Percentiles rank a stretch among this genome's conserved stretches.
Evolutionary conservation across 139 green algal genomes (phyloP).

Genomic region (Spirogloea muscicola): DNA sequence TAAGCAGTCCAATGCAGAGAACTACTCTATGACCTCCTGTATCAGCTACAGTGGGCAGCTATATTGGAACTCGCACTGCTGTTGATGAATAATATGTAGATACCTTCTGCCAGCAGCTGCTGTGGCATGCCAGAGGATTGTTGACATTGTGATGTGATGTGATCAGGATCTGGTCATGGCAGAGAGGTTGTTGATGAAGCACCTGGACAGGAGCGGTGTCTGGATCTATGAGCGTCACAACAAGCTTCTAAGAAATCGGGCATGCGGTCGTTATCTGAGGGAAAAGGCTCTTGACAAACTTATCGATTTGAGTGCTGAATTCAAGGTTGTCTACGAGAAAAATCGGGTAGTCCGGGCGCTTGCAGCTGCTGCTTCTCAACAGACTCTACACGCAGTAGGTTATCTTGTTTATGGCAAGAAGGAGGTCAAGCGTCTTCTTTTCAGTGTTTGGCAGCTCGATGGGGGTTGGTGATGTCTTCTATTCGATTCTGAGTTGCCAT

Average conservation of each 20-base stretch:
- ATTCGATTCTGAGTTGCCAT: no score
- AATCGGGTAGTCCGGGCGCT: conserved; percentile 8
- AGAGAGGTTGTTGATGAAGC: conserved; percentile 11
- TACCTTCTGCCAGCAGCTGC: no score
- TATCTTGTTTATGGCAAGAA: conserved; percentile 28
- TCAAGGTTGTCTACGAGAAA: not conserved
- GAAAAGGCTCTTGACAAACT: conserved; percentile 12
- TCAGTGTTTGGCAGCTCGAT: not conserved
- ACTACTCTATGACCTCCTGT: no score
- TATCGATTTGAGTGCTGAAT: no score
- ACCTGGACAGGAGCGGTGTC: conserved; percentile 10
- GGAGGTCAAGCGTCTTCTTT: conserved; percentile 23
- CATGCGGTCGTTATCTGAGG: conserved; percentile 21
- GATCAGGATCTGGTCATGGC: conserved; percentile 30
- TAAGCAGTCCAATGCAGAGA: no score
- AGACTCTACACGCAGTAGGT: conserved; percentile 9
- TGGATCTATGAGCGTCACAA: conserved; percentile 18
- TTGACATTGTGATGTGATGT: no score
- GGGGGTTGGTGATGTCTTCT: no score
- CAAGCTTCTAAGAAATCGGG: conserved; percentile 1
- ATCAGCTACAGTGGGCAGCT: no score
- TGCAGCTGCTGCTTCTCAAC: not conserved
- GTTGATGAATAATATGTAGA: no score
- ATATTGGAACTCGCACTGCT: no score
- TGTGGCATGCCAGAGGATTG: no score